A percentile compares a stretch with the other conserved stretches of the same genome.
These are phyloP conservation scores for Chrysoporthe puriensis DNA, from an alignment of 2,329 filamentous ascomycete genomes.

Conservation along the genomic window DNA sequence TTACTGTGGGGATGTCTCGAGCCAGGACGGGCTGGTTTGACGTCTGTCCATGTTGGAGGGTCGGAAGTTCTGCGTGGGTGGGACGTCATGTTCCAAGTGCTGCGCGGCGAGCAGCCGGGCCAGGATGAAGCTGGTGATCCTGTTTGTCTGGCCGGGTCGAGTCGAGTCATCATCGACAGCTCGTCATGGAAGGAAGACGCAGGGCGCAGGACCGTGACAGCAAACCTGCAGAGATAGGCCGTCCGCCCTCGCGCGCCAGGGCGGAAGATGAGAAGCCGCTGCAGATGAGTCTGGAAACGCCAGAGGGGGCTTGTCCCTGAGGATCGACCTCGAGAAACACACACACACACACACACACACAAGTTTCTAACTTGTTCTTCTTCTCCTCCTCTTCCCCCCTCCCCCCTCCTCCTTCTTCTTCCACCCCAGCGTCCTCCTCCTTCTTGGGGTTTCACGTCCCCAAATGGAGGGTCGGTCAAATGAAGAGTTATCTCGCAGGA, in stretches of 20 bases:
- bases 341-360: neutral
- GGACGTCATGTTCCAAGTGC: neutral
- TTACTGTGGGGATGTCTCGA: conserved; percentile 13
- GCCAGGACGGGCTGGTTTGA: conserved; percentile 1
- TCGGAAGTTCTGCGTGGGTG: conserved; percentile 3
- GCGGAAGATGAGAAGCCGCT: neutral
- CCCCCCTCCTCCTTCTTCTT: neutral
- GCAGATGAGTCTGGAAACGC: neutral
- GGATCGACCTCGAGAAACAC: neutral
- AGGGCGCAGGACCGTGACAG: neutral
- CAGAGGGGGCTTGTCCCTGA: neutral
- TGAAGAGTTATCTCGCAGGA: neutral
- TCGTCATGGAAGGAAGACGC: neutral
- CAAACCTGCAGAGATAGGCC: neutral
- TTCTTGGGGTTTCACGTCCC: neutral
- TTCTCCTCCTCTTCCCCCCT: neutral
- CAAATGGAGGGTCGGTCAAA: neutral
- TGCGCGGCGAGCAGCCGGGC: neutral
- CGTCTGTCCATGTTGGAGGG: conserved; percentile 2
- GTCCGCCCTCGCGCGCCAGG: neutral
- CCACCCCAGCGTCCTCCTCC: neutral
- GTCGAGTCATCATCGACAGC: neutral
- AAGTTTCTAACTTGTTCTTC: neutral
- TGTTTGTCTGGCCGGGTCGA: neutral
- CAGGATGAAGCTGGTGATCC: neutral